These are phyloP conservation scores for Amyloporia xantha DNA, from an alignment of 768 basidiomycete species.

Conservation along the genomic window DNA sequence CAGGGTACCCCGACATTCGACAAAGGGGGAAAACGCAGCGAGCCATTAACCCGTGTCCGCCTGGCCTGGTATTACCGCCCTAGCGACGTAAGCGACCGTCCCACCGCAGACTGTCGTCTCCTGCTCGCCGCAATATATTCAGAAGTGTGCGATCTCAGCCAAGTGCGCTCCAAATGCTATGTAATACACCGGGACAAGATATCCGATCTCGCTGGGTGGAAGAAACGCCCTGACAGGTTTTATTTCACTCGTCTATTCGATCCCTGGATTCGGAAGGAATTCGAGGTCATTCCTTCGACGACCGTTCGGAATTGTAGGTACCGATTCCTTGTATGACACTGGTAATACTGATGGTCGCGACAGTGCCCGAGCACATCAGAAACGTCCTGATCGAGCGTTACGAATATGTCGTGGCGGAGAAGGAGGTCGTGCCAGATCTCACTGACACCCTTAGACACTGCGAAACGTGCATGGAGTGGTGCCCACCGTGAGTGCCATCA, in stretches of 20 bases:
- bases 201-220: conserved; percentile 88
- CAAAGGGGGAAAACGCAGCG: conserved; percentile 59
- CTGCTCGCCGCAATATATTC: conserved; percentile 95
- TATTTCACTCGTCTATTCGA: conserved; percentile 95
- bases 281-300: conserved; percentile 85
- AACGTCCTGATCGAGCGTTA: conserved; percentile 75
- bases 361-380: conserved; percentile 79
- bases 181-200: conserved; percentile 96
- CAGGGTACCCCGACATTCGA: conserved; percentile 48
- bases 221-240: conserved; percentile 90
- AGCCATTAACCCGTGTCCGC: conserved; percentile 75
- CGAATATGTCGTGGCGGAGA: conserved; percentile 93
- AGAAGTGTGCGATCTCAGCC: conserved; percentile 91
- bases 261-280: conserved; percentile 97
- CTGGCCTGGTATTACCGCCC: conserved; percentile 97
- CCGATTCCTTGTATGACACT: neutral
- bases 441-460: conserved; percentile 84
- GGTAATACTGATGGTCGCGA: conserved; percentile 8
- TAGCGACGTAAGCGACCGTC: conserved; percentile 89
- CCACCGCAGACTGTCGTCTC: conserved; percentile 84
- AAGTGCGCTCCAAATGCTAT: conserved; percentile 88
- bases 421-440: conserved; percentile 85
- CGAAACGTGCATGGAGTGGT: conserved; percentile 83
- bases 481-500: conserved; percentile 58
- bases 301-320: conserved; percentile 85